Percentiles rank a stretch among this genome's conserved stretches.
These are phyloP conservation scores for Kentomonas sorsogonicus DNA, from an alignment of 208 protist species.

Conservation along the genomic window DNA sequence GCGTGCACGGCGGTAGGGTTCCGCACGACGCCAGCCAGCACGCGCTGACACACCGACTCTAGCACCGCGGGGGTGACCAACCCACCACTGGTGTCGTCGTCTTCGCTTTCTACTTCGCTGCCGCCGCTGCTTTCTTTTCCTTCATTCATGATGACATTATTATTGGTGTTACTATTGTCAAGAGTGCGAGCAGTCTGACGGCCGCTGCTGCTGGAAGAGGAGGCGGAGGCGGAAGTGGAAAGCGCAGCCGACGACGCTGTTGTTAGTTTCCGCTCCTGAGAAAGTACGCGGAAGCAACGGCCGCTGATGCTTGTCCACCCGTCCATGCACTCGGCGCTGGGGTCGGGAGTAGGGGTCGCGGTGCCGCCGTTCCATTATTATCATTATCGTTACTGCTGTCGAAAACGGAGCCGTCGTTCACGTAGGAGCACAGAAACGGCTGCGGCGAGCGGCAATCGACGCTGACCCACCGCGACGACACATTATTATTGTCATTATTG, in stretches of 20 bases:
- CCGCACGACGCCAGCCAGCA: conserved; percentile 9
- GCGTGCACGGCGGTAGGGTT: conserved; percentile 31
- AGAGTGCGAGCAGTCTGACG: not conserved
- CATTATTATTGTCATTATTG: not conserved
- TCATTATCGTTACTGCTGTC: no score
- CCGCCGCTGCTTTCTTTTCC: no score
- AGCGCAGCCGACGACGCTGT: no score
- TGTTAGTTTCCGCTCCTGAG: no score
- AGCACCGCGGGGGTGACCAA: conserved; percentile 32
- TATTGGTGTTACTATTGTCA: not conserved
- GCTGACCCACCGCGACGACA: conserved; percentile 25
- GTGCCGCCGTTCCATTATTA: no score
- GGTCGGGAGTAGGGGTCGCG: conserved; percentile 2
- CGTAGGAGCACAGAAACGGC: conserved; percentile 63
- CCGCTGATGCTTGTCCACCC: conserved; percentile 20
- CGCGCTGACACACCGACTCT: conserved; percentile 32
- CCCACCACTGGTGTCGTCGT: not conserved
- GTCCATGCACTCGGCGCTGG: conserved; percentile 12
- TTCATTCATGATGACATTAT: not conserved
- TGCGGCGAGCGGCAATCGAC: conserved; percentile 36
- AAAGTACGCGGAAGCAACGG: no score
- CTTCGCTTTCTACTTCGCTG: no score
- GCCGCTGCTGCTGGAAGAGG: no score
- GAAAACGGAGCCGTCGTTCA: conserved; percentile 54
- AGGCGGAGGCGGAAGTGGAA: no score